phyloP scores from a whole-genome alignment of 2,329 filamentous ascomycete species.

The Chaetomium sp. region DNA sequence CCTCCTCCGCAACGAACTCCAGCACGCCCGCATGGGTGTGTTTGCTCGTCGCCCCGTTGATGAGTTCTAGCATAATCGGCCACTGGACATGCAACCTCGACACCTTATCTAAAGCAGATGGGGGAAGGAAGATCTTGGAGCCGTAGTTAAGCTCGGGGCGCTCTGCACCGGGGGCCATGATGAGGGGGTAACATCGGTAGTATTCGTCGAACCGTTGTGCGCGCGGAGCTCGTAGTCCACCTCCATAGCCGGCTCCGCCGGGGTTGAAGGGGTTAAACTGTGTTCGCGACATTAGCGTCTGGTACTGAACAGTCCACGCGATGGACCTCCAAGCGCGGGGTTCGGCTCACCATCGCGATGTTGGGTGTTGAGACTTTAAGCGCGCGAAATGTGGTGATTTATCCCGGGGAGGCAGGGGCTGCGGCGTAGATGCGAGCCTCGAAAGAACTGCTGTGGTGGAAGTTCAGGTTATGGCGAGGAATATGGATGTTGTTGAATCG shows the following conservation, averaged over 20 bases:
- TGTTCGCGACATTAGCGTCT: slow-evolving; percentile 2
- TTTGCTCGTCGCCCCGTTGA: slow-evolving; percentile 73
- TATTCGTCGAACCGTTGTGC: slow-evolving; percentile 91
- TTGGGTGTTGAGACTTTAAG: background rate
- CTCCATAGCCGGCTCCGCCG: slow-evolving; percentile 13
- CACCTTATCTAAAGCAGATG: slow-evolving; percentile 92
- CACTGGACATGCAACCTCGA: slow-evolving; percentile 94
- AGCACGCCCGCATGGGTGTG: slow-evolving; percentile 91
- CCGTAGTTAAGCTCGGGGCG: slow-evolving; percentile 88
- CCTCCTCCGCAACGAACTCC: slow-evolving; percentile 96
- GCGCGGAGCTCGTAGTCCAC: slow-evolving; percentile 38
- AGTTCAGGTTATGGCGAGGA: background rate
- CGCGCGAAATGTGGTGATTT: too few relatives aligned
- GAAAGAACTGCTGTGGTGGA: background rate
- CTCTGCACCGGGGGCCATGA: slow-evolving; percentile 88
- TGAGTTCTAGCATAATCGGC: slow-evolving; percentile 92
- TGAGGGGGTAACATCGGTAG: slow-evolving; percentile 92
- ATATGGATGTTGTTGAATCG: background rate
- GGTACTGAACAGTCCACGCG: background rate
- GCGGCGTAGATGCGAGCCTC: too few relatives aligned
- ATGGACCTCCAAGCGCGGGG: background rate
- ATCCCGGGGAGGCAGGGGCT: too few relatives aligned
- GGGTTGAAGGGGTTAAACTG: slow-evolving; percentile 33
- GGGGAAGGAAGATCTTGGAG: slow-evolving; percentile 96
- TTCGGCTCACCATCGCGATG: slow-evolving; percentile 12